These are phyloP conservation scores for Ceratocystis ficicola DNA, from an alignment of 2,329 filamentous ascomycete species.

Conservation along the genomic window DNA sequence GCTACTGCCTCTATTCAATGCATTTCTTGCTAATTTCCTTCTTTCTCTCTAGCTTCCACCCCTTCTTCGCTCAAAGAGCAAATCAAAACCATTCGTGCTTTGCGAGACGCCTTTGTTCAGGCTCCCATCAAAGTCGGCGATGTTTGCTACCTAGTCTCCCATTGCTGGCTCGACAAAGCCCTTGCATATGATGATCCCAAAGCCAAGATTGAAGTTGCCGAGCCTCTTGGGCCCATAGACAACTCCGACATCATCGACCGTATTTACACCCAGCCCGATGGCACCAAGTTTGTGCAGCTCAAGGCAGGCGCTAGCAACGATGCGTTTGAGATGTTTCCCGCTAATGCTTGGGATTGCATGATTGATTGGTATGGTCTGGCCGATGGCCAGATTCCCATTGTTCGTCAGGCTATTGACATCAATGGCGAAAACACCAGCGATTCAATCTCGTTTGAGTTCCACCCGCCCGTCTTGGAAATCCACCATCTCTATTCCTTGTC, in stretches of 20 bases:
- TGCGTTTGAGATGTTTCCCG: slow-evolving; percentile 65
- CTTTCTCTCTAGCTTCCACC: not conserved
- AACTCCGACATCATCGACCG: slow-evolving; percentile 70
- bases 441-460: slow-evolving; percentile 62
- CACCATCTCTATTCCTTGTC: slow-evolving; percentile 58
- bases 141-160: slow-evolving; percentile 65
- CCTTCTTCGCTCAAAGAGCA: slow-evolving; percentile 43
- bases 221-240: slow-evolving; percentile 65
- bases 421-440: slow-evolving; percentile 39
- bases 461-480: slow-evolving; percentile 74
- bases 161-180: slow-evolving; percentile 64
- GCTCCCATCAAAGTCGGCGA: slow-evolving; percentile 54
- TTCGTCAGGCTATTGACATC: slow-evolving; percentile 67
- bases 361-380: slow-evolving; percentile 70
- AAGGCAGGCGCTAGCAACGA: slow-evolving; percentile 56
- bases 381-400: slow-evolving; percentile 56
- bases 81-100: slow-evolving; percentile 55
- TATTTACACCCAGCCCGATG: slow-evolving; percentile 39
- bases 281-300: slow-evolving; percentile 56
- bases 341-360: slow-evolving; percentile 70
- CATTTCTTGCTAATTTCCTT: not conserved
- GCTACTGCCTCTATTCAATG: not conserved
- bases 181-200: slow-evolving; percentile 50
- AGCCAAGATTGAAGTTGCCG: slow-evolving; percentile 46
- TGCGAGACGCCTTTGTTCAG: slow-evolving; percentile 43